Evolutionary conservation across 179 eudicot species (phyloP).

Genomic region (Gypsophila paniculata): DNA sequence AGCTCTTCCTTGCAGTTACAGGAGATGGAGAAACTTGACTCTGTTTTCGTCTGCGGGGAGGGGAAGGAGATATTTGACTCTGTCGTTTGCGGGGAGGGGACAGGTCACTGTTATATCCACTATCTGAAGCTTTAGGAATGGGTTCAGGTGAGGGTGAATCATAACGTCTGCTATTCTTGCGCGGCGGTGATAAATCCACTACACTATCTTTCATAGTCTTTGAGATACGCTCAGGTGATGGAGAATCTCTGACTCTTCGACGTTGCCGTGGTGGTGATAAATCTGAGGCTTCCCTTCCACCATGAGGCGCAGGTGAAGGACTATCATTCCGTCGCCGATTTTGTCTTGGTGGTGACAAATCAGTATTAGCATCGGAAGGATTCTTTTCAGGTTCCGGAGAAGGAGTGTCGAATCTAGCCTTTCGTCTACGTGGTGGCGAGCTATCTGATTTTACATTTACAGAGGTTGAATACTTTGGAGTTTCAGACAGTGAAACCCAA

Average conservation of each 20-base stretch:
- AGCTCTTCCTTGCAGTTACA: conserved; percentile 15
- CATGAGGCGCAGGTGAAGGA: conserved; percentile 34
- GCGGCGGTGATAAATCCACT: conserved; percentile 36
- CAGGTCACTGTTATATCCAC: conserved; percentile 24
- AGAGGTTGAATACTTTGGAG: conserved; percentile 25
- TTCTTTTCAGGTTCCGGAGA: conserved; percentile 41
- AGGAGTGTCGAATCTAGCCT: conserved; percentile 47
- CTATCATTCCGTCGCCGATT: conserved; percentile 26
- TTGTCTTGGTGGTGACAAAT: conserved; percentile 51
- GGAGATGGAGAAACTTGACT: conserved; percentile 23
- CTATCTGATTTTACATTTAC: conserved; percentile 39
- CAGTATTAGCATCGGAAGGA: conserved; percentile 24
- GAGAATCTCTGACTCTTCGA: conserved; percentile 18
- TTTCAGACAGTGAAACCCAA: conserved; percentile 65
- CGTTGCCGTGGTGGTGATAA: conserved; percentile 44
- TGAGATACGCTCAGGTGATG: conserved; percentile 26
- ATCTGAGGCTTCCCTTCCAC: conserved; percentile 21
- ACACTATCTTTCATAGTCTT: conserved; percentile 1
- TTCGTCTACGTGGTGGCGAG: conserved; percentile 57
- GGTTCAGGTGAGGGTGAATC: conserved; percentile 35
- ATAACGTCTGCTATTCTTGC: conserved; percentile 25
- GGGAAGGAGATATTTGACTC: conserved; percentile 23
- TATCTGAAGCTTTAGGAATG: conserved; percentile 8
- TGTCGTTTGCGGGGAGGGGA: conserved; percentile 33
- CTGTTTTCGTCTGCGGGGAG: conserved; percentile 27